Base-by-base conservation (phyloP, 2,329 filamentous ascomycete genomes). In the Pseudomassariella vexata region DNA sequence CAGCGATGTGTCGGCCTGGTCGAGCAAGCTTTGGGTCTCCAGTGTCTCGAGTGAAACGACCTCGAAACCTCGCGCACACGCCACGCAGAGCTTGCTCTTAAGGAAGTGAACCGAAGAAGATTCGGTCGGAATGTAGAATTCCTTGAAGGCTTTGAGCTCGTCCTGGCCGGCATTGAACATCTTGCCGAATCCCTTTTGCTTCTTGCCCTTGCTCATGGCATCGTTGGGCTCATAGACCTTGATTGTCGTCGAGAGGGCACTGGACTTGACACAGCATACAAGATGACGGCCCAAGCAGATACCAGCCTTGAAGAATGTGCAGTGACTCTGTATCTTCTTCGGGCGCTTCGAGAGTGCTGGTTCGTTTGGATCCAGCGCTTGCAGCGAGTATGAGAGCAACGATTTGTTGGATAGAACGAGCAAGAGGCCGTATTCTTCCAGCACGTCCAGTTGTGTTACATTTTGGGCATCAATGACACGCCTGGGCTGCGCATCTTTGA, bases 181-280 rank as follows among this genome's bases (percentile, higher is more conserved):
- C 65, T 94, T 95, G 45, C 85, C 82, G 38, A 98, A 81, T 12
- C 92, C 90, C 50, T 89, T 92, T 56, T 95, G 94, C 66, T 94
- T 95, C 68, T 92, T 94, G 37, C 85, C 86, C 65, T 89, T 92
- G 34, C 84, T 82, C 71, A 94, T 83, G 40, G 87, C 84, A 55
- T 96, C 92, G 63, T 94, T 95, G 1, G 92, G 92, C 62, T 98
- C 90, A 60, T 87, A 96, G n/a, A 96, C 92, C 63, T 96, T 96
- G 68, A 98, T 95, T 2, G 90, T 96, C 10, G 87, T 94, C 32
- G 87, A 95, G 19, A 96, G 68, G 3, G 89, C 85, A 12, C 85
- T 90, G 24, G 87, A 94, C 66, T 95, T 96, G 51, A 96, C 92
- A 47, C 87, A 94, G 62, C 90, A 96, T 19, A 98, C 92, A 33